Percentiles rank a stretch among this genome's conserved stretches.
Conservation (phyloP, 2,329 filamentous ascomycete genomes). For the Cercospora zeina region DNA sequence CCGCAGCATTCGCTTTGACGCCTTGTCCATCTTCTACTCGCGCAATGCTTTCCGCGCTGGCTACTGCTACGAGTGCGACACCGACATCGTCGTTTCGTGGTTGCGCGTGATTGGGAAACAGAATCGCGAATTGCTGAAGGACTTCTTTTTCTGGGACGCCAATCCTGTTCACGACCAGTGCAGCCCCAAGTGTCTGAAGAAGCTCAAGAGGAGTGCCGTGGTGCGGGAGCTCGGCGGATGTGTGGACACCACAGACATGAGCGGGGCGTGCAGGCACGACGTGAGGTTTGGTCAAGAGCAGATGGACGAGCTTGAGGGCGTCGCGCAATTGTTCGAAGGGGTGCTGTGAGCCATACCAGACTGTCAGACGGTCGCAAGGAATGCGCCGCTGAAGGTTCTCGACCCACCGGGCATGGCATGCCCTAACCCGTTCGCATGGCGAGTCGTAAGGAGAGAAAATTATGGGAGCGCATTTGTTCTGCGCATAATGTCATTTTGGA, state of each 20-base stretch:
- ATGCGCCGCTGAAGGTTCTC: background rate
- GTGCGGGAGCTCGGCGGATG: slow-evolving; percentile 21
- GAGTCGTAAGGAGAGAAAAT: background rate
- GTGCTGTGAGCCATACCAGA: slow-evolving; percentile 3
- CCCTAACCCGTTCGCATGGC: background rate
- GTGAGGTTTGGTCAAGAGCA: slow-evolving; percentile 18
- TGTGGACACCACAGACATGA: slow-evolving; percentile 17
- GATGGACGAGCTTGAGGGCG: slow-evolving; percentile 20
- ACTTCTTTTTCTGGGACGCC: slow-evolving; percentile 26
- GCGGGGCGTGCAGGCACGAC: slow-evolving; percentile 22
- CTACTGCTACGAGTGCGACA: slow-evolving; percentile 30
- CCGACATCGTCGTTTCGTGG: slow-evolving; percentile 23
- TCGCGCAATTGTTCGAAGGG: slow-evolving; percentile 21
- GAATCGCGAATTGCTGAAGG: slow-evolving; percentile 24
- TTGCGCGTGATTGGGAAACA: slow-evolving; percentile 23
- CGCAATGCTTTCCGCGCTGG: slow-evolving; percentile 28
- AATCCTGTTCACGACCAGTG: slow-evolving; percentile 25
- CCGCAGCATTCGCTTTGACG: slow-evolving; percentile 26
- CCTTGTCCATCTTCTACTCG: slow-evolving; percentile 32
- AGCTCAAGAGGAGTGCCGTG: slow-evolving; percentile 20
- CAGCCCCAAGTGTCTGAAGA: slow-evolving; percentile 22
- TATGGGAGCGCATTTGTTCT: background rate
- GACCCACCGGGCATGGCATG: background rate
- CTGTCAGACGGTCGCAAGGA: background rate
- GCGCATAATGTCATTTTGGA: background rate